Conservation (phyloP, 164 flowering plant species). For the Houttuynia cordata region DNA sequence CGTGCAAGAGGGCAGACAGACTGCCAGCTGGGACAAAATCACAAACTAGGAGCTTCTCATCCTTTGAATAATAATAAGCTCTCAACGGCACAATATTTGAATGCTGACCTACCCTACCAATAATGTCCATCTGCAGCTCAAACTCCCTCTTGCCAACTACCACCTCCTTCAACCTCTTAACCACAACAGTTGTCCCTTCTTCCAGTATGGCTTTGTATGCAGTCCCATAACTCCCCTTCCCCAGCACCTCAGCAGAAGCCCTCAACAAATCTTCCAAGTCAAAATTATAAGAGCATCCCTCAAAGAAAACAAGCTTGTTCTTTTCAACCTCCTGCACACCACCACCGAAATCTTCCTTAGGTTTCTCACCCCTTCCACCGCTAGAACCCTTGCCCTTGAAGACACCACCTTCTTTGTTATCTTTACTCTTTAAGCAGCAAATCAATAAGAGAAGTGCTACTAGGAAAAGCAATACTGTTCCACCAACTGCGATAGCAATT, state of each 20-base stretch:
- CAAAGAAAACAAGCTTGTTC: constrained; percentile 62
- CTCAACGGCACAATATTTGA: not conserved
- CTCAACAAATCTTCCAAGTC: constrained; percentile 88
- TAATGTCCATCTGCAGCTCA: constrained; percentile 48
- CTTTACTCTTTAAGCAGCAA: constrained; percentile 27
- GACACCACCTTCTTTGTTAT: constrained; percentile 10
- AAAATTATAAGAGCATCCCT: constrained; percentile 56
- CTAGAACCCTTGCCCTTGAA: not conserved
- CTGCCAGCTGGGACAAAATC: constrained; percentile 54
- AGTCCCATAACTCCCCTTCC: constrained; percentile 78
- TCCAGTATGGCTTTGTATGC: constrained; percentile 78
- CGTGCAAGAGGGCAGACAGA: constrained; percentile 33
- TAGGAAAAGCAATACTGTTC: constrained; percentile 27
- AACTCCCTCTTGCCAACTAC: constrained; percentile 58
- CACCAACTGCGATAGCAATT: constrained; percentile 46
- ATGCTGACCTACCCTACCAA: not conserved
- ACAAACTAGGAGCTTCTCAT: constrained; percentile 18
- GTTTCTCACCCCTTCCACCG: not conserved
- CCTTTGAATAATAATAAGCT: constrained; percentile 21
- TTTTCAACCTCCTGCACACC: constrained; percentile 14
- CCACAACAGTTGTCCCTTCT: constrained; percentile 63
- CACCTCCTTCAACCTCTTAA: constrained; percentile 80
- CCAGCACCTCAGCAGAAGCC: constrained; percentile 95
- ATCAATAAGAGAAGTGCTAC: constrained; percentile 14
- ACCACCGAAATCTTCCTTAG: not conserved